phyloP scores from a whole-genome alignment of 345 rosid species.

The Salix dunnii region DNA sequence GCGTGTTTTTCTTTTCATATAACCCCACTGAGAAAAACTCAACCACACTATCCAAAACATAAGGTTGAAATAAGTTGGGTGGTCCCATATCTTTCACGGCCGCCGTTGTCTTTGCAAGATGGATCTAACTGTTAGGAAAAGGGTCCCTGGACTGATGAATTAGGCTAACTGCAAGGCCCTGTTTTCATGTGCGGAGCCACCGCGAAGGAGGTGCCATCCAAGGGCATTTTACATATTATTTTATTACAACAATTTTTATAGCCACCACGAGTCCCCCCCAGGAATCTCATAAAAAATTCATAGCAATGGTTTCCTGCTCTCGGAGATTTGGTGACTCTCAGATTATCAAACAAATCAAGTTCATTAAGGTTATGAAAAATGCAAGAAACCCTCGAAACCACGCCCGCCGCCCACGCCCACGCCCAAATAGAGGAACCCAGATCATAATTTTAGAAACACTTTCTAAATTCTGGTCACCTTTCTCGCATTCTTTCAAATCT shows the following conservation, averaged over 20 bases:
- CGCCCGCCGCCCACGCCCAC: neutral
- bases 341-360: neutral
- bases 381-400: neutral
- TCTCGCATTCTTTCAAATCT: conserved; percentile 33
- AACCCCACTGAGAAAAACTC: too few relatives aligned
- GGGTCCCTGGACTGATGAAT: neutral
- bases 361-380: neutral
- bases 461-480: neutral
- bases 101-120: too few relatives aligned
- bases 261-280: neutral
- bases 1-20: too few relatives aligned
- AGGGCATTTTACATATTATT: too few relatives aligned
- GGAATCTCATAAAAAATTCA: too few relatives aligned
- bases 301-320: too few relatives aligned
- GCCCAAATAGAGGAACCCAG: neutral
- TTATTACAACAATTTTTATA: neutral
- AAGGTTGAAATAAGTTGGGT: too few relatives aligned
- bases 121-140: neutral
- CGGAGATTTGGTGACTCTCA: too few relatives aligned
- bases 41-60: too few relatives aligned
- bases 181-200: neutral
- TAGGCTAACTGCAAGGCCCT: neutral
- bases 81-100: too few relatives aligned
- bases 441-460: neutral
- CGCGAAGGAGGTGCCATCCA: too few relatives aligned